phyloP scores from a whole-genome alignment of 2,329 filamentous ascomycete genomes.

The Acephala macrosclerotiorum region DNA sequence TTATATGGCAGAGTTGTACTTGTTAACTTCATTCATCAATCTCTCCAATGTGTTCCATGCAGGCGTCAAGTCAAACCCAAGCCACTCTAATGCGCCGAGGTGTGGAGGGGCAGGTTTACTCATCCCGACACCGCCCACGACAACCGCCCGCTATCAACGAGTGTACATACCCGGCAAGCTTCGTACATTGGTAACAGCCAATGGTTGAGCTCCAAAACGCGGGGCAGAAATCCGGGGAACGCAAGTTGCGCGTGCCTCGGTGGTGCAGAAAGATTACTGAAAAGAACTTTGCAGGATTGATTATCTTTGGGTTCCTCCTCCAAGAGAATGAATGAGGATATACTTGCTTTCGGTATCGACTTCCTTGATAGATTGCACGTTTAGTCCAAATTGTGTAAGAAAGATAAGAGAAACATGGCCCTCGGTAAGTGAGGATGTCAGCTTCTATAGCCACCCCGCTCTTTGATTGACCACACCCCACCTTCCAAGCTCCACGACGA shows the following conservation, averaged over 20 bases:
- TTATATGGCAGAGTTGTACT: too few relatives aligned
- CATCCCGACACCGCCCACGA: neutral
- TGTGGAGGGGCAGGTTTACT: neutral
- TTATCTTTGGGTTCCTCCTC: neutral
- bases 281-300: neutral
- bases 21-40: too few relatives aligned
- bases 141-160: neutral
- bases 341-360: neutral
- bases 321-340: neutral
- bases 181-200: neutral
- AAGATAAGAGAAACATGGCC: neutral
- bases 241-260: neutral
- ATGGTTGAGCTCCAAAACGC: constrained; percentile 1
- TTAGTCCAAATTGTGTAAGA: neutral
- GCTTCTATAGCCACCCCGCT: constrained; percentile 6
- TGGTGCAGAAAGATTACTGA: neutral
- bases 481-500: neutral
- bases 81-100: neutral
- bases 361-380: neutral
- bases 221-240: neutral
- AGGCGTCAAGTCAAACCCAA: too few relatives aligned
- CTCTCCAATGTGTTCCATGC: too few relatives aligned
- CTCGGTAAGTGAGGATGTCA: neutral
- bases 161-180: neutral
- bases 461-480: neutral